Percentiles rank a stretch among this genome's conserved stretches.
phyloP scores from a whole-genome alignment of 2,329 filamentous ascomycete genomes.

The Triangularia setosa region DNA sequence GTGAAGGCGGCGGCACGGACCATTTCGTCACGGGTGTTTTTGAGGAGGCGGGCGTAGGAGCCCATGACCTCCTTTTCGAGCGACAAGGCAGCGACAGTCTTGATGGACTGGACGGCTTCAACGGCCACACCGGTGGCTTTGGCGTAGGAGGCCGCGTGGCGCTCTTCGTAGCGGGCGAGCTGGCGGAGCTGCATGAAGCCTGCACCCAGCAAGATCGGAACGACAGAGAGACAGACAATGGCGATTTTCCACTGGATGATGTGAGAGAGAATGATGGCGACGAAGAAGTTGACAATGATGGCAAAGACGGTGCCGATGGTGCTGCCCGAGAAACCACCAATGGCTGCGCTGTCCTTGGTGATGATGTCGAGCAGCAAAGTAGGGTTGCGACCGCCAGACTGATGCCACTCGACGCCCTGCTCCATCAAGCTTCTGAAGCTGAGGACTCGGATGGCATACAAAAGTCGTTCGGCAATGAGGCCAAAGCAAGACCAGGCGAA shows the following conservation, averaged over 20 bases:
- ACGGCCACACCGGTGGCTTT: conserved; percentile 61
- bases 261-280: conserved; percentile 64
- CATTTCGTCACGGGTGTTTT: conserved; percentile 52
- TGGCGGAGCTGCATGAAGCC: conserved; percentile 66
- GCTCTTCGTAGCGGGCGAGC: conserved; percentile 58
- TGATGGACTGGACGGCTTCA: conserved; percentile 63
- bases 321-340: conserved; percentile 66
- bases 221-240: conserved; percentile 63
- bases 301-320: conserved; percentile 67
- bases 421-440: conserved; percentile 54
- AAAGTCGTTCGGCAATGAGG: conserved; percentile 51
- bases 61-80: conserved; percentile 48
- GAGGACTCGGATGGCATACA: conserved; percentile 52
- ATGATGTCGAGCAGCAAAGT: conserved; percentile 62
- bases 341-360: conserved; percentile 62
- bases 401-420: conserved; percentile 62
- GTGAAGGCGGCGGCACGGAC: conserved; percentile 45
- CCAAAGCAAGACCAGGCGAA: conserved; percentile 55
- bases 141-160: conserved; percentile 61
- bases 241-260: conserved; percentile 75
- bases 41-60: conserved; percentile 50
- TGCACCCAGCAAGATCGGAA: conserved; percentile 65
- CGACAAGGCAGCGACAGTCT: conserved; percentile 57
- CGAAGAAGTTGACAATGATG: conserved; percentile 64
- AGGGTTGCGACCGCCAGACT: conserved; percentile 59